phyloP scores from a whole-genome alignment of 495 filamentous ascomycete genomes.

The Corynascus novoguineensis region DNA sequence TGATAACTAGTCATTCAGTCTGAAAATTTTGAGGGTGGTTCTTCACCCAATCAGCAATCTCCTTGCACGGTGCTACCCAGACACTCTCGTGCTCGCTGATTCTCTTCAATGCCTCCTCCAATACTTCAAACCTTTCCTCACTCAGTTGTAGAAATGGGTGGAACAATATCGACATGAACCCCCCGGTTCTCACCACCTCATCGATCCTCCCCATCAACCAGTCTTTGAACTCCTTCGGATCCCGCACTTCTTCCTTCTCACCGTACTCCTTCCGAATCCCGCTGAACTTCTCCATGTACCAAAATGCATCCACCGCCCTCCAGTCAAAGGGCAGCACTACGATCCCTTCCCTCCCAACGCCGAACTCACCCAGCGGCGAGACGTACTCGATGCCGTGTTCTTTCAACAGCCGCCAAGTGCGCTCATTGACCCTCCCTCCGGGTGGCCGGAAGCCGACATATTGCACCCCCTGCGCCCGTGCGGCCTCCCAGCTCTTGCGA shows the following conservation, averaged over 20 bases:
- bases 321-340: slow-evolving; percentile 34
- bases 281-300: slow-evolving; percentile 34
- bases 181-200: slow-evolving; percentile 11
- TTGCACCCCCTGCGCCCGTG: slow-evolving; percentile 6
- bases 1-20: too few relatives aligned
- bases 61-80: slow-evolving; percentile 27
- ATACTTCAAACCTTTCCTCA: slow-evolving; percentile 25
- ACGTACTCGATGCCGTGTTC: slow-evolving; percentile 22
- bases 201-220: slow-evolving; percentile 26
- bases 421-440: slow-evolving; percentile 24
- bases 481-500: slow-evolving; percentile 22
- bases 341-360: slow-evolving; percentile 19
- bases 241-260: slow-evolving; percentile 13
- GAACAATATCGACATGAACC: slow-evolving; percentile 31
- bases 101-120: slow-evolving; percentile 23
- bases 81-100: slow-evolving; percentile 21
- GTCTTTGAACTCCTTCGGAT: slow-evolving; percentile 16
- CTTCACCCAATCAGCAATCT: slow-evolving; percentile 25
- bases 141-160: slow-evolving; percentile 29
- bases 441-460: slow-evolving; percentile 34
- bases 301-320: slow-evolving; percentile 32
- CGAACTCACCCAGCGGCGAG: slow-evolving; percentile 24
- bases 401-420: slow-evolving; percentile 24
- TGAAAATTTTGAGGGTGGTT: slow-evolving; percentile 12
- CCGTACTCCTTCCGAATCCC: slow-evolving; percentile 19